Base-by-base conservation (phyloP, 441 rosid genomes). In the Dalechampia spathulata region DNA sequence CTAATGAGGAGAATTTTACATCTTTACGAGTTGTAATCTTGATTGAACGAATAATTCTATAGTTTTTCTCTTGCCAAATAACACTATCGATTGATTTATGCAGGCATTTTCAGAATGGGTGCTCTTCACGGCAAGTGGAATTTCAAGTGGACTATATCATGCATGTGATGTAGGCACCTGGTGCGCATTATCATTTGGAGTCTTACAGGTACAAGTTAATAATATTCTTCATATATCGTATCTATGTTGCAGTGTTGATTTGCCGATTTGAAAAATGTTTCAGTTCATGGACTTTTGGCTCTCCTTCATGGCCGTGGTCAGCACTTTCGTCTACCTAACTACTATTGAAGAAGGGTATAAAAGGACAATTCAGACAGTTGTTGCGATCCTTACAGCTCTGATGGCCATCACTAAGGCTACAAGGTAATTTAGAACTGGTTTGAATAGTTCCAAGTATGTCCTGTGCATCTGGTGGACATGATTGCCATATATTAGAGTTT, bases 261-360 rank as follows among this genome's bases (percentile, higher is more conserved):
- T 43, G 51, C 58, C 48, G 44, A 23, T 52, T 65, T 48, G 44
- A 55, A 58, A 52, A n/a, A 60, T 64, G 58, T 70, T 76, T 75
- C 95, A 92, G 97, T 92, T 92, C 78, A 82, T 92, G 99, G 99
- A 89, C 77, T 92, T 92, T 61, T 92, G 99, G 99, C 96, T 89
- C 57, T 92, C 99, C 45, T 92, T 92, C 82, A 87, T 92, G 96
- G 99, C 96, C 30, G 96, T 92, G 19, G 83, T 87, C 65, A 85
- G 92, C 77, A 93, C 96, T 19, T 89, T 93, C 47, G 76, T 93
- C 40, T 83, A 85, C 86, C 68, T 89, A 50, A 74, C 97, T 61
- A 82, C 88, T 3, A 76, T 80, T 45, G 66, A 70, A 72, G 99
- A 93, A 82, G 75, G 71, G 39, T 69, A 74, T 52, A 90, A 93